Percentiles rank a stretch among this genome's conserved stretches.
Conservation (phyloP, 2,329 filamentous ascomycete genomes). For the Colletotrichum endophyticum region DNA sequence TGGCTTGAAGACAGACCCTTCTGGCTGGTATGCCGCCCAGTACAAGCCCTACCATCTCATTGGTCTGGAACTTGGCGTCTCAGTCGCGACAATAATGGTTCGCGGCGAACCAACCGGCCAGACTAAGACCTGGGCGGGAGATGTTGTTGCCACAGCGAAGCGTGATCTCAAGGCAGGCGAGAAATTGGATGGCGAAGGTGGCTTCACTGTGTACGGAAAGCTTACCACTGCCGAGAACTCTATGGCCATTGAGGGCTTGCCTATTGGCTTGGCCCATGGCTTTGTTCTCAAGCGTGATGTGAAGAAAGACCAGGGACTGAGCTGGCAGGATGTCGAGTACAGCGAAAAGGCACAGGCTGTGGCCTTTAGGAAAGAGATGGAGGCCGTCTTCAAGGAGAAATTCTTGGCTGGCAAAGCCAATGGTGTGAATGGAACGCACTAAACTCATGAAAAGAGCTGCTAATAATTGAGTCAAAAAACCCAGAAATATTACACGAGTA, state of each 20-base stretch:
- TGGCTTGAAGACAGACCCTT: conserved; percentile 46
- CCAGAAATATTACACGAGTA: neutral
- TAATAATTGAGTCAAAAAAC: neutral
- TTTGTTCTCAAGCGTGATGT: conserved; percentile 43
- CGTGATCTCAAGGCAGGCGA: conserved; percentile 47
- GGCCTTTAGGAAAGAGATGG: conserved; percentile 46
- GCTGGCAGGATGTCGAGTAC: conserved; percentile 50
- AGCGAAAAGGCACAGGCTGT: conserved; percentile 41
- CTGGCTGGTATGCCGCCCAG: conserved; percentile 45
- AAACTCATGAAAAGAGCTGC: neutral
- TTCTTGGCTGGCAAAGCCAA: conserved; percentile 9
- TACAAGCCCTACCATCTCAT: conserved; percentile 54
- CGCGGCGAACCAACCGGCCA: conserved; percentile 14
- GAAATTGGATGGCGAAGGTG: conserved; percentile 55
- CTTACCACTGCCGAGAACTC: conserved; percentile 38
- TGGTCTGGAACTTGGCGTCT: conserved; percentile 48
- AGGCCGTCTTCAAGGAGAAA: conserved; percentile 37
- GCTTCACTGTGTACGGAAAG: conserved; percentile 49
- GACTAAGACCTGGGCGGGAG: conserved; percentile 45
- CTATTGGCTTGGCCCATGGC: conserved; percentile 44
- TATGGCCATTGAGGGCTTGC: neutral
- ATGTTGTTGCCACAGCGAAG: conserved; percentile 52
- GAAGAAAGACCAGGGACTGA: conserved; percentile 44
- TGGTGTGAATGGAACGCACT: neutral
- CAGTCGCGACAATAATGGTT: conserved; percentile 31